These are phyloP conservation scores for Saprolegnia diclina DNA, from an alignment of 352 stramenopile genomes.

Conservation along the genomic window DNA sequence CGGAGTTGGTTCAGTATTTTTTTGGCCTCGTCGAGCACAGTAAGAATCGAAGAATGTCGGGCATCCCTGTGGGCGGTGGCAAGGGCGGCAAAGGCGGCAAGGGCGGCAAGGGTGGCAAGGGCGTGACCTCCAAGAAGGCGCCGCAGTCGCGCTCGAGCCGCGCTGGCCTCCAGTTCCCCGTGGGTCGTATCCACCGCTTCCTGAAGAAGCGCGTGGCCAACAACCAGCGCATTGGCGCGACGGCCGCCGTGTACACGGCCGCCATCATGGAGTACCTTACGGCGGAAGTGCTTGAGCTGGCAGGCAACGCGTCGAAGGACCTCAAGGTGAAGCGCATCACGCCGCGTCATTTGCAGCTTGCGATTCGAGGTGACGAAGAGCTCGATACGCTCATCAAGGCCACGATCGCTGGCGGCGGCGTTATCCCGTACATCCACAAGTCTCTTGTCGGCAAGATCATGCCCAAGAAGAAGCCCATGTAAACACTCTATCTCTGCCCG, in stretches of 20 bases:
- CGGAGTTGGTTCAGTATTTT: conserved; percentile 1
- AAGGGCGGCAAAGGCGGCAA: conserved; percentile 93
- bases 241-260: conserved; percentile 98
- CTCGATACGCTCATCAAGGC: conserved; percentile 99
- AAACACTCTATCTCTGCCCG: conserved; percentile 23
- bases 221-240: conserved; percentile 98
- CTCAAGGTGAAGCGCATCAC: conserved; percentile 98
- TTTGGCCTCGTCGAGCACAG: not conserved
- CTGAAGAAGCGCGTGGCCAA: conserved; percentile 98
- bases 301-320: conserved; percentile 96
- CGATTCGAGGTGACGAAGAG: conserved; percentile 99
- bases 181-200: conserved; percentile 99
- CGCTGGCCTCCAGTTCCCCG: conserved; percentile 98
- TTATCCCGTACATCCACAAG: conserved; percentile 99
- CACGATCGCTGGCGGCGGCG: conserved; percentile 99
- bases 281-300: conserved; percentile 99
- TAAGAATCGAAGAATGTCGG: conserved; percentile 1
- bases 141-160: conserved; percentile 97
- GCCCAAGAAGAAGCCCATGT: conserved; percentile 75
- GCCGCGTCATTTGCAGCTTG: conserved; percentile 98
- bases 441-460: conserved; percentile 97
- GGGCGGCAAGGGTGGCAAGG: conserved; percentile 99
- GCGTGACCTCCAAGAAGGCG: conserved; percentile 98
- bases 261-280: conserved; percentile 99
- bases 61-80: conserved; percentile 16